Percentiles rank a stretch among this genome's conserved stretches.
Evolutionary conservation across 257 asterid genomes (phyloP).

Genomic region (Solanum sparsipilum): DNA sequence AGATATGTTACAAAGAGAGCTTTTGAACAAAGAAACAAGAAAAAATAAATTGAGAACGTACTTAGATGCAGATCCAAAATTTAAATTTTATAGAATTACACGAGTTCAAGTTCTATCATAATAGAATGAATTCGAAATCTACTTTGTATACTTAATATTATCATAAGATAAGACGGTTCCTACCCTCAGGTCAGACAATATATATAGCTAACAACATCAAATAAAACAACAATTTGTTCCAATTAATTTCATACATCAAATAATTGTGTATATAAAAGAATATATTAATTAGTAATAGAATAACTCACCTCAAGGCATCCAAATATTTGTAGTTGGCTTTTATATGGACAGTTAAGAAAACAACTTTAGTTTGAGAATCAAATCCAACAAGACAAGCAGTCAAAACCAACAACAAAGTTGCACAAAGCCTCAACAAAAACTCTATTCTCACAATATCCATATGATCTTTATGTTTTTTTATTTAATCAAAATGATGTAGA

Average conservation of each 20-base stretch:
- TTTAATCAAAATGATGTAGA: not conserved
- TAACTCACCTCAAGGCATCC: conserved; percentile 32
- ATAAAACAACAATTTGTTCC: not conserved
- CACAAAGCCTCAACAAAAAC: conserved; percentile 23
- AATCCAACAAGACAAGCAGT: conserved; percentile 39
- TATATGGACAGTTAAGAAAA: conserved; percentile 17
- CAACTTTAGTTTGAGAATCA: conserved; percentile 41
- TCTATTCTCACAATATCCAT: conserved; percentile 8
- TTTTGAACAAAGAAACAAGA: not conserved
- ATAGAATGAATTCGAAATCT: not conserved
- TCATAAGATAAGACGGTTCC: not conserved
- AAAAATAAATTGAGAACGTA: not conserved
- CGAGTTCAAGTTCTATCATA: not conserved
- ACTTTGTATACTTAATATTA: not conserved
- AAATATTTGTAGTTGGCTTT: conserved; percentile 49
- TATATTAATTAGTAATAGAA: not conserved
- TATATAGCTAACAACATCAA: too few species aligned
- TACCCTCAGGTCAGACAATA: not conserved
- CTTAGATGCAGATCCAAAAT: not conserved
- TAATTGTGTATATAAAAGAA: not conserved
- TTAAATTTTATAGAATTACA: not conserved
- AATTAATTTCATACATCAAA: not conserved
- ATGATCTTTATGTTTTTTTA: not conserved
- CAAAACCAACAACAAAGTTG: conserved; percentile 15
- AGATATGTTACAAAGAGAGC: not conserved